phyloP scores from a whole-genome alignment of 2,329 filamentous ascomycete species.

The Botrytis aclada region DNA sequence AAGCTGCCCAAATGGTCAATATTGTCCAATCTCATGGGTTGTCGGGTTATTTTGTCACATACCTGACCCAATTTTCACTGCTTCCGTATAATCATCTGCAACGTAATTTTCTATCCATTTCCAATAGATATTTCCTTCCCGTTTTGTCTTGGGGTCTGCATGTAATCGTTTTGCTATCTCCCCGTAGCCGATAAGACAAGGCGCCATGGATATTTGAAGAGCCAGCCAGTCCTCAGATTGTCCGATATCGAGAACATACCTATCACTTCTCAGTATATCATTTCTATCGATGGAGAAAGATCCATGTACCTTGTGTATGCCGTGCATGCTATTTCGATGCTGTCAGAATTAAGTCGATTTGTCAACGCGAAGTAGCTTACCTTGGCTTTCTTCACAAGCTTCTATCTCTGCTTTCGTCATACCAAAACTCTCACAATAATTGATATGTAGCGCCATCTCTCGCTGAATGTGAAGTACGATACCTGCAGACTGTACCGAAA shows the following conservation, averaged over 20 bases:
- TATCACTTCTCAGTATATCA: conserved; percentile 27
- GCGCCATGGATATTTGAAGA: conserved; percentile 78
- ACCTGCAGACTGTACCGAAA: conserved; percentile 51
- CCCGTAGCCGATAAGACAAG: conserved; percentile 87
- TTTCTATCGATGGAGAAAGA: not conserved
- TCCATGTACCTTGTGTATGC: conserved; percentile 61
- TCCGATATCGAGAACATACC: conserved; percentile 86
- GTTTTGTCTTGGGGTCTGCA: conserved; percentile 57
- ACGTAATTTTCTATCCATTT: conserved; percentile 90
- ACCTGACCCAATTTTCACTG: conserved; percentile 70
- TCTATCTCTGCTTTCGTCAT: conserved; percentile 72
- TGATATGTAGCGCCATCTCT: conserved; percentile 78
- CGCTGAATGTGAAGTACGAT: conserved; percentile 74
- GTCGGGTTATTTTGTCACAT: conserved; percentile 34
- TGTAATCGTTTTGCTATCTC: conserved; percentile 71
- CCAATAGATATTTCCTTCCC: conserved; percentile 74
- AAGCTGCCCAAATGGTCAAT: conserved; percentile 45
- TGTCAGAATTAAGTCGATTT: conserved; percentile 19
- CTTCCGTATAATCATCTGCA: conserved; percentile 72
- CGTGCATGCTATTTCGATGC: conserved; percentile 55
- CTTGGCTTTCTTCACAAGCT: conserved; percentile 69
- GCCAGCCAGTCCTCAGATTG: conserved; percentile 85
- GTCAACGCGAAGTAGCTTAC: conserved; percentile 42
- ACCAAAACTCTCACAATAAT: conserved; percentile 79
- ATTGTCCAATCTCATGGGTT: not conserved